These are phyloP conservation scores for Ogataea glucozyma DNA, from an alignment of 805 yeast genomes.

Conservation along the genomic window DNA sequence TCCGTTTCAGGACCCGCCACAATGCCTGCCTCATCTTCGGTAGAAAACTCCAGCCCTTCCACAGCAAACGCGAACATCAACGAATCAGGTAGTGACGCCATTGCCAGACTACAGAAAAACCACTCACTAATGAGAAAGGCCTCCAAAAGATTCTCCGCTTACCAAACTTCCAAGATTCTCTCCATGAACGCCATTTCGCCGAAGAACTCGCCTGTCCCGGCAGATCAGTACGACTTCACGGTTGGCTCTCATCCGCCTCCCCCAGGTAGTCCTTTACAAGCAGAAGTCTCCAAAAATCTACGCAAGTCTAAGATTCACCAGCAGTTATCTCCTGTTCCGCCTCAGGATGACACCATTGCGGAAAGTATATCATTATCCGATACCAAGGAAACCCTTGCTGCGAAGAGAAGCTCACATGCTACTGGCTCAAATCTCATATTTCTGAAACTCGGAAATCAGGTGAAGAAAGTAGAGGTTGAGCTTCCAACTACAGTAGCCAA, in stretches of 20 bases:
- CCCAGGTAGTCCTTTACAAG: constrained; percentile 28
- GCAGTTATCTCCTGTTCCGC: constrained; percentile 20
- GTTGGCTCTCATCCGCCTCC: constrained; percentile 14
- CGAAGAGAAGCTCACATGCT: background rate
- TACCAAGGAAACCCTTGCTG: too few species aligned
- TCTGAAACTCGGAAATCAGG: constrained; percentile 50
- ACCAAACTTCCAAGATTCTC: constrained; percentile 50
- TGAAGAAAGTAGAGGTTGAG: constrained; percentile 52
- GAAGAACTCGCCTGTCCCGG: constrained; percentile 17
- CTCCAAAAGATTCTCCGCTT: constrained; percentile 90
- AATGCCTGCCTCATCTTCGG: constrained; percentile 8
- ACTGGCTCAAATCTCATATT: constrained; percentile 35
- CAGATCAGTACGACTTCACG: constrained; percentile 5
- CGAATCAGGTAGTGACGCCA: too few species aligned
- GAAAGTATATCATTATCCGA: too few species aligned
- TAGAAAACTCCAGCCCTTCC: constrained; percentile 1
- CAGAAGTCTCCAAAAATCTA: constrained; percentile 27
- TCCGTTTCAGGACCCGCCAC: constrained; percentile 32
- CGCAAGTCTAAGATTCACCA: constrained; percentile 29
- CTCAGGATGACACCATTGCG: constrained; percentile 1
- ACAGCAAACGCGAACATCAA: constrained; percentile 18
- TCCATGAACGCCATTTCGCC: constrained; percentile 28
- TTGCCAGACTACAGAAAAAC: constrained; percentile 76
- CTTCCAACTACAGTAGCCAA: constrained; percentile 53
- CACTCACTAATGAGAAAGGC: constrained; percentile 89